phyloP scores from a whole-genome alignment of 2,329 filamentous ascomycete species.

The Alternaria gaisen region DNA sequence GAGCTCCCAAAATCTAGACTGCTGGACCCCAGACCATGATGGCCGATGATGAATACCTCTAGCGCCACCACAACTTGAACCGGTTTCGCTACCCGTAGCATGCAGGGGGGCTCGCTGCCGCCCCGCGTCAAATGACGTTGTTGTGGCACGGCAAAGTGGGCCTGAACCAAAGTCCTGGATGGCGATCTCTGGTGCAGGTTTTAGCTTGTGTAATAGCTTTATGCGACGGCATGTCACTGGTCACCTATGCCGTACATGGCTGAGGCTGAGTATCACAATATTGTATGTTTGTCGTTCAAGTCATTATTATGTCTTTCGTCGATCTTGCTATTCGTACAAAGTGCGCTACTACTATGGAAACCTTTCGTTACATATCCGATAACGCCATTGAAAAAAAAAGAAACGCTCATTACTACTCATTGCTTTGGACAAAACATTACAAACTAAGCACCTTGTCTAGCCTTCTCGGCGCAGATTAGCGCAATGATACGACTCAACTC shows the following conservation, averaged over 20 bases:
- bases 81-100: conserved; percentile 31
- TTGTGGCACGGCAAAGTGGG: conserved; percentile 26
- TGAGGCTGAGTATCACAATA: not conserved
- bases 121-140: conserved; percentile 40
- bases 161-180: conserved; percentile 10
- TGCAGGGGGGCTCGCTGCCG: conserved; percentile 22
- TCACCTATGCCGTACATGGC: not conserved
- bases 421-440: not conserved
- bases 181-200: conserved; percentile 16
- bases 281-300: not conserved
- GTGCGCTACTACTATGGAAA: not conserved
- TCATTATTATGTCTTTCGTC: not conserved
- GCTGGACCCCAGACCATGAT: conserved; percentile 18
- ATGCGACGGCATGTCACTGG: not conserved
- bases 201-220: not conserved
- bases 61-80: conserved; percentile 35
- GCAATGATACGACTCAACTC: conserved; percentile 61
- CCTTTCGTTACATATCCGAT: conserved; percentile 3
- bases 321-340: conserved; percentile 15
- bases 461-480: conserved; percentile 62
- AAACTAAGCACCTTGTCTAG: conserved; percentile 54
- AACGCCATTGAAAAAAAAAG: not conserved
- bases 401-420: not conserved
- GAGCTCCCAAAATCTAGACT: conserved; percentile 8
- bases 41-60: conserved; percentile 26